phyloP scores from a whole-genome alignment of 495 filamentous ascomycete genomes.

The Neurospora terricola region DNA sequence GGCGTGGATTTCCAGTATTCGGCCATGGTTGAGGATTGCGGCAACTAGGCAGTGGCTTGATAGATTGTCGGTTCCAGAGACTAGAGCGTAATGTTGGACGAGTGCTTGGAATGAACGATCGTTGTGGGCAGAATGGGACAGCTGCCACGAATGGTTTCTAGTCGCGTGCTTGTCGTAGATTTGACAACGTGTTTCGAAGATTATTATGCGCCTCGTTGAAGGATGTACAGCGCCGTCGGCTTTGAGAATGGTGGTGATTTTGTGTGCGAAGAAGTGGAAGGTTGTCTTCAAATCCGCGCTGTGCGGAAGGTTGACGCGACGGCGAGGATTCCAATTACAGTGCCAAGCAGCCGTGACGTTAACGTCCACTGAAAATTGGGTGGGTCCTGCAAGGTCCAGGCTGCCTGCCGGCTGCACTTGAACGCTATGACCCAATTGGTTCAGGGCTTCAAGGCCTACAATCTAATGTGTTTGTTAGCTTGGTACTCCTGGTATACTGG shows the following conservation, averaged over 20 bases:
- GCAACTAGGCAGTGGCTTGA: neutral
- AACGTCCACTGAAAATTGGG: neutral
- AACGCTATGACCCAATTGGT: neutral
- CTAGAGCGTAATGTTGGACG: neutral
- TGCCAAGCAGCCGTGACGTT: neutral
- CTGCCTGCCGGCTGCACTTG: neutral
- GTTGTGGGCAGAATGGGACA: neutral
- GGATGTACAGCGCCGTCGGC: neutral
- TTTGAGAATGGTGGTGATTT: neutral
- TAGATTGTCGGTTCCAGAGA: neutral
- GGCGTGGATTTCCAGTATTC: conserved; percentile 99
- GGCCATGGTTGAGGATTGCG: conserved; percentile 49
- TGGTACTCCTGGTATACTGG: too few relatives aligned
- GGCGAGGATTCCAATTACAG: neutral
- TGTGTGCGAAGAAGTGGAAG: neutral
- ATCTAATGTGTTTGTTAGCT: too few relatives aligned
- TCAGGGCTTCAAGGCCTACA: neutral
- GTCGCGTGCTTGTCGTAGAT: neutral
- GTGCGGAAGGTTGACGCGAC: neutral
- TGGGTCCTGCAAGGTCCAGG: neutral
- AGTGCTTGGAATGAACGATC: neutral
- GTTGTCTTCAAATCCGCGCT: too few relatives aligned
- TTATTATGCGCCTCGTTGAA: neutral
- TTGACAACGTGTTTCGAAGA: neutral
- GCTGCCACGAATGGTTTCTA: neutral